Evolutionary conservation across 2,329 filamentous ascomycete genomes (phyloP).

Genomic region (Fusarium sterilihyphosum): DNA sequence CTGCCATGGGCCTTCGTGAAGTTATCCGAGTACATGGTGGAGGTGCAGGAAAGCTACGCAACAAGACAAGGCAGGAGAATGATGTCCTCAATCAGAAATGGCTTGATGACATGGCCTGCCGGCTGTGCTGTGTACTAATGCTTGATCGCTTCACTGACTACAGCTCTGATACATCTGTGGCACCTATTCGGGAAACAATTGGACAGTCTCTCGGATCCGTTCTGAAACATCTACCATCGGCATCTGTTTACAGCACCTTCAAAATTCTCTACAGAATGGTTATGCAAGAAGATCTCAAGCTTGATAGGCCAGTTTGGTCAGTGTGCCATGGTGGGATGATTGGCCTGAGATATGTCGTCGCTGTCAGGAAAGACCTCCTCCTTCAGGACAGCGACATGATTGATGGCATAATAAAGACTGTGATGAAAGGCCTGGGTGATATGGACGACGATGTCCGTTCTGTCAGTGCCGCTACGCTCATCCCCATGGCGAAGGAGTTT

Average conservation of each 20-base stretch:
- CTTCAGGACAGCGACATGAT: slow-evolving; percentile 86
- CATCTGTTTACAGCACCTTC: slow-evolving; percentile 87
- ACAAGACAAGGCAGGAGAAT: slow-evolving; percentile 78
- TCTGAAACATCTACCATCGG: slow-evolving; percentile 81
- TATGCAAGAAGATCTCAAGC: slow-evolving; percentile 83
- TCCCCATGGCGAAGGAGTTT: slow-evolving; percentile 95
- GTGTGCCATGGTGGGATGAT: slow-evolving; percentile 99
- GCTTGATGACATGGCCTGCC: slow-evolving; percentile 95
- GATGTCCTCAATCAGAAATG: slow-evolving; percentile 82
- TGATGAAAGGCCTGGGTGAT: slow-evolving; percentile 94
- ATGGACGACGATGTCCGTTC: slow-evolving; percentile 95
- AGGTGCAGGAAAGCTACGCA: slow-evolving; percentile 82
- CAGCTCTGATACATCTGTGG: slow-evolving; percentile 95
- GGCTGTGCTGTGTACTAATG: slow-evolving; percentile 95
- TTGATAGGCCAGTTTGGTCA: slow-evolving; percentile 85
- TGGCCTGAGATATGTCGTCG: slow-evolving; percentile 92
- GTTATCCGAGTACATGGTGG: slow-evolving; percentile 90
- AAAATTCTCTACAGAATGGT: slow-evolving; percentile 87
- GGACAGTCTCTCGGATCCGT: slow-evolving; percentile 93
- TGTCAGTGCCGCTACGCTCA: slow-evolving; percentile 95
- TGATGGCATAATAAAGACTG: slow-evolving; percentile 89
- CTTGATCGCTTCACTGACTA: slow-evolving; percentile 98
- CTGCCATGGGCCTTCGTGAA: slow-evolving; percentile 93
- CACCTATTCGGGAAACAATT: slow-evolving; percentile 93
- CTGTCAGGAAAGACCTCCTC: slow-evolving; percentile 91